Evolutionary conservation across 371 early-diverging fungal species (phyloP).

Genomic region (Nematocida parisii): DNA sequence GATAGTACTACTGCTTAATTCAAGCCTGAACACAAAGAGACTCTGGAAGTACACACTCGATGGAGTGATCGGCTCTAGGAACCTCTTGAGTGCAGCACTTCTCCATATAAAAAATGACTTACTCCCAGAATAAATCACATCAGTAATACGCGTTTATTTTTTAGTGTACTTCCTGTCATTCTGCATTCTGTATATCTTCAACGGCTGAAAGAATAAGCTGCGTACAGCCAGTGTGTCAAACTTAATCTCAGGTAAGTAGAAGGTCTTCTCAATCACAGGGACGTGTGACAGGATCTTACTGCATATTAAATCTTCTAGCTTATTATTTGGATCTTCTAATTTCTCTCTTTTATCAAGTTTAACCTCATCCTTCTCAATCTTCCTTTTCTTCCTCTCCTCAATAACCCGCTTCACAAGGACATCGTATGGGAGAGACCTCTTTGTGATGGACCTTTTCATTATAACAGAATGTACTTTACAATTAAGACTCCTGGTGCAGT

Average conservation of each 20-base stretch:
- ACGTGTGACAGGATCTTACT: not conserved
- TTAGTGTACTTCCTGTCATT: constrained; percentile 10
- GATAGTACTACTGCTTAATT: constrained; percentile 45
- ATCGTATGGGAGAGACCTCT: constrained; percentile 34
- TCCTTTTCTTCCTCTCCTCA: constrained; percentile 48
- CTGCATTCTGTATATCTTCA: constrained; percentile 38
- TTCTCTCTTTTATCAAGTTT: constrained; percentile 48
- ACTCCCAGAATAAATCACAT: not conserved
- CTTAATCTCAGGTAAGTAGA: constrained; percentile 54
- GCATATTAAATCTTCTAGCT: constrained; percentile 40
- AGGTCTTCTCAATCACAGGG: constrained; percentile 45
- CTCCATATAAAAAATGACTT: constrained; percentile 4
- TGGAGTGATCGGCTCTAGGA: not conserved
- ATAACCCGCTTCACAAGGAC: constrained; percentile 33
- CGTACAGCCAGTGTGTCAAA: constrained; percentile 52
- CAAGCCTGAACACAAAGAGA: constrained; percentile 10
- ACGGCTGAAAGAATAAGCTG: constrained; percentile 55
- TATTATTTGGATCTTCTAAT: constrained; percentile 11
- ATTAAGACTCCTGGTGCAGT: constrained; percentile 46
- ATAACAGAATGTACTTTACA: constrained; percentile 42
- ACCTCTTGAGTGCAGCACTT: not conserved
- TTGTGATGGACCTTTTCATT: constrained; percentile 44
- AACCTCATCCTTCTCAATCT: constrained; percentile 33
- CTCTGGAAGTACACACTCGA: constrained; percentile 36
- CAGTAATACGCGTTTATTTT: not conserved